A percentile compares a stretch with the other conserved stretches of the same genome.
Conservation (phyloP, 2,329 filamentous ascomycete genomes). For the Fusarium camptoceras region DNA sequence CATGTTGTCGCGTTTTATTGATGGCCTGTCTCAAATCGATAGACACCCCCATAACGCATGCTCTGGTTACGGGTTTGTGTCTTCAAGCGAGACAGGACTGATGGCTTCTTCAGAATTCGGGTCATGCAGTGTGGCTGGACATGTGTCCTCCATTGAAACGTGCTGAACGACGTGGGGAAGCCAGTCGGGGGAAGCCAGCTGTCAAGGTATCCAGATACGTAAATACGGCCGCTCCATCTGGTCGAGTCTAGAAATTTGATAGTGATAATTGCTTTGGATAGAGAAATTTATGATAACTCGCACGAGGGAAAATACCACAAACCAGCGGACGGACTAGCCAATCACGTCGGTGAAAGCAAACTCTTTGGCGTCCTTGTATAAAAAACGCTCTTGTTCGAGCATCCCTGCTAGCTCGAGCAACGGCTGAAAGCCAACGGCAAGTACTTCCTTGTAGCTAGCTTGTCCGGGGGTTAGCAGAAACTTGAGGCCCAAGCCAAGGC, state of each 20-base stretch:
- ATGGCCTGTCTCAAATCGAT: conserved; percentile 31
- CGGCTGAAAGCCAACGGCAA: conserved; percentile 24
- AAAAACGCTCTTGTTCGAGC: conserved; percentile 29
- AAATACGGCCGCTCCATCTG: conserved; percentile 36
- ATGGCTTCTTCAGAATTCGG: conserved; percentile 36
- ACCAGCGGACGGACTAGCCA: conserved; percentile 6
- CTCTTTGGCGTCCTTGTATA: conserved; percentile 33
- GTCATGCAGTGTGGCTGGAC: conserved; percentile 49
- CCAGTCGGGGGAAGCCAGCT: conserved; percentile 50
- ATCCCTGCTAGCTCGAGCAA: conserved; percentile 41
- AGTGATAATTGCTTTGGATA: conserved; percentile 24
- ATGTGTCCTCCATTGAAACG: conserved; percentile 55
- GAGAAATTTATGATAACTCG: conserved; percentile 29
- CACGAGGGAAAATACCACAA: conserved; percentile 9
- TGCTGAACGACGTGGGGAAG: conserved; percentile 46
- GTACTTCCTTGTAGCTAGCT: conserved; percentile 7
- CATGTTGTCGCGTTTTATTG: conserved; percentile 17
- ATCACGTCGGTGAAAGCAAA: conserved; percentile 17
- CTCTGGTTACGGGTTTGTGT: conserved; percentile 12
- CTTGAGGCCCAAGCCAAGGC: background rate
- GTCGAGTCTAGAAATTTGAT: conserved; percentile 35
- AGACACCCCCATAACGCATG: conserved; percentile 27
- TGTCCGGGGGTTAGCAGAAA: conserved; percentile 3
- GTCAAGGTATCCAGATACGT: conserved; percentile 45
- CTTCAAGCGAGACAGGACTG: conserved; percentile 40